Evolutionary conservation across 1,284 basidiomycete species (phyloP), one percentile per base, ranked within the genome.

Genomic region (Gymnopus androsaceus): DNA sequence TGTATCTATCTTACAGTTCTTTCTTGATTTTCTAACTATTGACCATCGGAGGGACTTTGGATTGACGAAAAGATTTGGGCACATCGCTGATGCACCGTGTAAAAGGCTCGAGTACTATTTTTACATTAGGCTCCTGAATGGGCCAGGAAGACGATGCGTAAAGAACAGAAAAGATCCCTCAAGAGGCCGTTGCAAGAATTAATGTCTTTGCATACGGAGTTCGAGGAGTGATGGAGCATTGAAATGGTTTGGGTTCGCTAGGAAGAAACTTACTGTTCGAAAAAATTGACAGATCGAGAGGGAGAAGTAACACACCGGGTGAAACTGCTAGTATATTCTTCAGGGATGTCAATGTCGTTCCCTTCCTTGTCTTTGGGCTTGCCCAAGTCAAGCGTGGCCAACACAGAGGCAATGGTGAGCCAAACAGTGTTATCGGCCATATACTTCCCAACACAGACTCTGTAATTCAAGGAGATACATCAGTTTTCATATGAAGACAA

Each of bases 401-500:
- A 34, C 12, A 47, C 37, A 31, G 45, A 47, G 23, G 36, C 53
- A 19, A 54, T 27, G 11, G 53, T 48, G 17, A 54, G 44, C 53
- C 53, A 54, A 11, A 54, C 45, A 12, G 53, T 54, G 27, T 27
- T 46, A 12, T 54, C 45, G 11, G 53, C 53, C 23, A 54, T 31
- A 25, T 54, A 48, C 25, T 45, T 30, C 12, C 53, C 53, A 15
- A 38, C 53, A 38, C 53, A 54, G 6, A 54, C 53, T 37, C 53
- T 54, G 31, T 14, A 40, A 3, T 11, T 2, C 9, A n/a, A n/a
- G 7, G 30, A 28, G 15, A 25, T 15, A n/a, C 30, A n/a, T n/a
- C n/a, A 7, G 19, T n/a, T 17, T 12, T 28, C n/a, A 19, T 4
- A 14, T 15, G 17, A 28, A 19, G 37, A 19, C 7, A 3, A 28